Percentiles rank a stretch among this genome's conserved stretches.
phyloP scores from a whole-genome alignment of 257 asterid species.

The Primulina huaijiensis region DNA sequence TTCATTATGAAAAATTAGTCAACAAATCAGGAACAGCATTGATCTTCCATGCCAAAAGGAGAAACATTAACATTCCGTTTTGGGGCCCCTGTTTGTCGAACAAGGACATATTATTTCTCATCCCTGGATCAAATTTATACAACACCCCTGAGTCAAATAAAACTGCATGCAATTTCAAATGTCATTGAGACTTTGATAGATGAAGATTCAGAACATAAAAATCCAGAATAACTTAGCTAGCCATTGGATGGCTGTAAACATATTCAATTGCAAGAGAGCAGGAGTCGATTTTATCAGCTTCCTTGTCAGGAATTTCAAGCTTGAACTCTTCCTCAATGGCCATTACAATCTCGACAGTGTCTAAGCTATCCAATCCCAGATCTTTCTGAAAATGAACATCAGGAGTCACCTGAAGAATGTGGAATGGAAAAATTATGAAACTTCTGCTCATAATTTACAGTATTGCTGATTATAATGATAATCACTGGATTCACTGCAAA shows the following conservation, averaged over 20 bases:
- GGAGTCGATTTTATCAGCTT: constrained; percentile 21
- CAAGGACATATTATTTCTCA: background rate
- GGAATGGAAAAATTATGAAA: background rate
- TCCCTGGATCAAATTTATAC: background rate
- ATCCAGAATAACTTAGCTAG: background rate
- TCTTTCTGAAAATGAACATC: constrained; percentile 19
- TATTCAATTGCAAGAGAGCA: constrained; percentile 14
- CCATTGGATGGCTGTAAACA: constrained; percentile 19
- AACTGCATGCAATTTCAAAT: background rate
- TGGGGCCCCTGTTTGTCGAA: background rate
- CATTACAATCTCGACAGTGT: constrained; percentile 20
- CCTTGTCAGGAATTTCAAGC: constrained; percentile 22
- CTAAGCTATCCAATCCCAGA: constrained; percentile 19
- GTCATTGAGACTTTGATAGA: background rate
- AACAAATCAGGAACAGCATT: background rate
- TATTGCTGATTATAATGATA: background rate
- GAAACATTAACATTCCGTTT: too few relatives aligned
- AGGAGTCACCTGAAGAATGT: constrained; percentile 9
- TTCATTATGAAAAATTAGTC: background rate
- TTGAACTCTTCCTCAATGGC: constrained; percentile 22
- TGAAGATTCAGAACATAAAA: background rate
- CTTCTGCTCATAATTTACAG: background rate
- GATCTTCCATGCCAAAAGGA: background rate
- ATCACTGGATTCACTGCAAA: background rate
- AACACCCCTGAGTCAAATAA: background rate